phyloP scores from a whole-genome alignment of 495 filamentous ascomycete species.

The Penicillium malachiteum region DNA sequence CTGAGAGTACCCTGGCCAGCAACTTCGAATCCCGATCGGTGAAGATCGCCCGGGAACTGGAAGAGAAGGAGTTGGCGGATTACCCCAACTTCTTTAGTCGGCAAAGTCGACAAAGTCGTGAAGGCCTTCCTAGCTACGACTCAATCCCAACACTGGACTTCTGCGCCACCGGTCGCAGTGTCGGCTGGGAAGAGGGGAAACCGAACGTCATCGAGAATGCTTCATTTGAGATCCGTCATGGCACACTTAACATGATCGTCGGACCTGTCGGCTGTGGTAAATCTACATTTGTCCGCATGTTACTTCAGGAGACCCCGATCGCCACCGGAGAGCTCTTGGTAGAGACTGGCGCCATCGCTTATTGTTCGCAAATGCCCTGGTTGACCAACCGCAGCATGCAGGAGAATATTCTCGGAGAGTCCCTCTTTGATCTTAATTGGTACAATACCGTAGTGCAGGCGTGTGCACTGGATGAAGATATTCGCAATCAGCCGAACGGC shows the following conservation, averaged over 20 bases:
- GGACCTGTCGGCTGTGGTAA: neutral
- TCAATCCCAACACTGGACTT: too few species aligned
- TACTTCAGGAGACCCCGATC: neutral
- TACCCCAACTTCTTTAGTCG: too few species aligned
- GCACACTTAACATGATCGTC: neutral
- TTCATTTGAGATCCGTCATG: neutral
- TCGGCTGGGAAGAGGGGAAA: neutral
- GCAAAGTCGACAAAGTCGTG: too few species aligned
- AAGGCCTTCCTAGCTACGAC: too few species aligned
- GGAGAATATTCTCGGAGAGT: neutral
- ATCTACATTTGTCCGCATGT: neutral
- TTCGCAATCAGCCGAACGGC: neutral
- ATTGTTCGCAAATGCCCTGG: neutral
- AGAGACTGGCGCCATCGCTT: neutral
- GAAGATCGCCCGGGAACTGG: too few species aligned
- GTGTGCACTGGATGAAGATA: neutral
- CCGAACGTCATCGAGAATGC: neutral
- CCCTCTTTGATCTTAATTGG: neutral
- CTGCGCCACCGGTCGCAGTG: neutral
- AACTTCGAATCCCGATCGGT: too few species aligned
- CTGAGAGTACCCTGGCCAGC: too few species aligned
- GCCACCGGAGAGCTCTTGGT: neutral
- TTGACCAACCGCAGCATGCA: neutral
- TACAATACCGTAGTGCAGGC: neutral
- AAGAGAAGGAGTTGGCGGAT: too few species aligned